A percentile compares a stretch with the other conserved stretches of the same genome.
These are phyloP conservation scores for Claviceps sp. DNA, from an alignment of 2,329 filamentous ascomycete genomes.

Conservation along the genomic window DNA sequence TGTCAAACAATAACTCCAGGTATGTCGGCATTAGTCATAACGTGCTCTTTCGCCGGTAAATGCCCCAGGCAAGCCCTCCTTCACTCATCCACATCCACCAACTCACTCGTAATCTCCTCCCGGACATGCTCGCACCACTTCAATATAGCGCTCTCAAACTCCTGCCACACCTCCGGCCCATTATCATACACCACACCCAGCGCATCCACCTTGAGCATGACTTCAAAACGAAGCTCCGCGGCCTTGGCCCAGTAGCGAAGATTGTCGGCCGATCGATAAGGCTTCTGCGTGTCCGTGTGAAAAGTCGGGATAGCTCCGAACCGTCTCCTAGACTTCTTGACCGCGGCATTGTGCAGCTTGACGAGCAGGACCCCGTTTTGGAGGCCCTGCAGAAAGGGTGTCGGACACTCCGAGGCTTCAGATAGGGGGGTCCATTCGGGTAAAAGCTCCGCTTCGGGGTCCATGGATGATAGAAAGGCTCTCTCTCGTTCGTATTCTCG, in stretches of 20 bases:
- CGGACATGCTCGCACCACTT: slow-evolving; percentile 74
- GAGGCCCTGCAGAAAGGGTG: slow-evolving; percentile 59
- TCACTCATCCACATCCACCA: slow-evolving; percentile 15
- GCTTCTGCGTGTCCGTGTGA: slow-evolving; percentile 88
- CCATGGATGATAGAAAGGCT: slow-evolving; percentile 68
- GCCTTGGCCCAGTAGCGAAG: slow-evolving; percentile 94
- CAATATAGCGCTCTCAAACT: slow-evolving; percentile 72
- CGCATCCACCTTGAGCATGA: slow-evolving; percentile 69
- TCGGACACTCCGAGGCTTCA: slow-evolving; percentile 37
- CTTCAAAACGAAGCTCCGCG: slow-evolving; percentile 86
- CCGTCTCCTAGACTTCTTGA: slow-evolving; percentile 69
- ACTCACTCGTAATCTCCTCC: slow-evolving; percentile 67
- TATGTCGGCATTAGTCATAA: slow-evolving; percentile 7
- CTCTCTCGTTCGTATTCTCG: slow-evolving; percentile 67
- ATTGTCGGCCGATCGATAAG: slow-evolving; percentile 88
- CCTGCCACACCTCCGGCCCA: slow-evolving; percentile 55
- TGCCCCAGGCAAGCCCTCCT: background rate
- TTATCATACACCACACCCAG: slow-evolving; percentile 73
- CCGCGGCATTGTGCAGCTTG: slow-evolving; percentile 76
- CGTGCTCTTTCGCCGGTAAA: slow-evolving; percentile 1
- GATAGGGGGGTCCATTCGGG: slow-evolving; percentile 51
- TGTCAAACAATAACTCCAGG: background rate
- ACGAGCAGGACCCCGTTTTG: slow-evolving; percentile 73
- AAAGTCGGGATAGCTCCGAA: slow-evolving; percentile 83
- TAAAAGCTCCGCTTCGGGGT: slow-evolving; percentile 42